Evolutionary conservation across 208 protist genomes (phyloP).

Genomic region (Leishmania lainsoni): DNA sequence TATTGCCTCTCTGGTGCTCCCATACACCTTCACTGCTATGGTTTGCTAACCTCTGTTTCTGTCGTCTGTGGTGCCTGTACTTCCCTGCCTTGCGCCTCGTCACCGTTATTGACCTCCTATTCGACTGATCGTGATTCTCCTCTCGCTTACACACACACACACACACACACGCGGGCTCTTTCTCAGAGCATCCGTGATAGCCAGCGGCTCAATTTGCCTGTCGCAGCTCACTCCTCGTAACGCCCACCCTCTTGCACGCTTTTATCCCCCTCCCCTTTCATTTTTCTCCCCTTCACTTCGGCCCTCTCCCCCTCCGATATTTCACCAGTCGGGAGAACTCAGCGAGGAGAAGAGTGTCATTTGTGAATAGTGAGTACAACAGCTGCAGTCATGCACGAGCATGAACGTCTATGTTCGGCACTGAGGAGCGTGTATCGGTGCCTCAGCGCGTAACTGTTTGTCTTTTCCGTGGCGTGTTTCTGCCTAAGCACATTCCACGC

Average conservation of each 20-base stretch:
- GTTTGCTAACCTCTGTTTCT: background rate
- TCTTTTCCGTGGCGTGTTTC: background rate
- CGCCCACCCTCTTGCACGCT: no score
- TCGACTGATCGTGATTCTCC: background rate
- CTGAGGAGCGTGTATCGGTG: background rate
- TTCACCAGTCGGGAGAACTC: background rate
- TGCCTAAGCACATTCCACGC: background rate
- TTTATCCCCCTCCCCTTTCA: no score
- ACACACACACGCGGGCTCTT: background rate
- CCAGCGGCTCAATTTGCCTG: no score
- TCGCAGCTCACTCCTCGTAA: no score
- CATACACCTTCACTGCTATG: background rate
- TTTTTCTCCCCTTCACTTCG: no score
- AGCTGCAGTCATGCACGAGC: background rate
- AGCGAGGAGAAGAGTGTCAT: background rate
- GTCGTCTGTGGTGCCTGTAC: no score
- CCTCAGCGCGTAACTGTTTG: background rate
- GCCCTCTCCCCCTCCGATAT: background rate
- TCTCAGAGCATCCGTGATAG: background rate
- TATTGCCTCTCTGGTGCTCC: background rate
- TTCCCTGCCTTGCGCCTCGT: no score
- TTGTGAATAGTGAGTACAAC: background rate
- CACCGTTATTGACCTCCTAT: background rate
- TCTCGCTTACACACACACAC: background rate
- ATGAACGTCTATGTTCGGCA: background rate